Evolutionary conservation across 768 basidiomycete genomes (phyloP), one percentile per base, ranked within the genome.

Genomic region (Mrakia gelida): DNA sequence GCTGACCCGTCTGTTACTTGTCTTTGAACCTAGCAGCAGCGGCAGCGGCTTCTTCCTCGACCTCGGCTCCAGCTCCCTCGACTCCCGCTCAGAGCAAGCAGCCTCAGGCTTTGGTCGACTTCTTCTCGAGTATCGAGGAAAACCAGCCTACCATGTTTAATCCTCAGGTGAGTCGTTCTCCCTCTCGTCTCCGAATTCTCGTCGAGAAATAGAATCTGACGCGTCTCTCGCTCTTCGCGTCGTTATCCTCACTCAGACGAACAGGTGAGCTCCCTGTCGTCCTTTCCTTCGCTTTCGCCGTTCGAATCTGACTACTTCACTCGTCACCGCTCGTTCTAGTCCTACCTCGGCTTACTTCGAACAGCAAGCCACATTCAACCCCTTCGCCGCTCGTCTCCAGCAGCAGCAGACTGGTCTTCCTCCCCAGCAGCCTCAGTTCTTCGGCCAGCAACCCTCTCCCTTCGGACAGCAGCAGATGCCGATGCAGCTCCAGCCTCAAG

Each of bases 111-210:
- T 86, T 91, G 75, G 85, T 89, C 28, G 96, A 98, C 84, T 95
- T 99, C 86, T 97, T 99, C 85, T 85, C 87, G 38, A 89, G 92
- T 8, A 96, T 99, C 80, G 95, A 97, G 83, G 88, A 89, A 75
- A 90, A 91, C 34, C 91, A 92, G 82, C 87, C 90, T 13, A 87
- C 88, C n/a, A 89, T 89, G 86, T 91, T 90, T 83, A 90, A 89
- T 79, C 88, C 90, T 10, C 87, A 89, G 79, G 87, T 88, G 9
- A 43, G 30, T 23, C 38, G 38, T 56, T 43, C 30, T 9, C 30
- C 2, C 1, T 10, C 4, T 23, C 23, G 6, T 13, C 5, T 38
- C 13, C 2, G 3, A 49, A 7, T 28, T 16, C 10, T 41, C n/a
- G 6, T n/a, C 43, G 8, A 9, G 18, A 21, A 9, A 18, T 16